Percentiles rank a stretch among this genome's conserved stretches.
These are phyloP conservation scores for Xylariaceae sp. DNA, from an alignment of 2,329 filamentous ascomycete species.

Conservation along the genomic window DNA sequence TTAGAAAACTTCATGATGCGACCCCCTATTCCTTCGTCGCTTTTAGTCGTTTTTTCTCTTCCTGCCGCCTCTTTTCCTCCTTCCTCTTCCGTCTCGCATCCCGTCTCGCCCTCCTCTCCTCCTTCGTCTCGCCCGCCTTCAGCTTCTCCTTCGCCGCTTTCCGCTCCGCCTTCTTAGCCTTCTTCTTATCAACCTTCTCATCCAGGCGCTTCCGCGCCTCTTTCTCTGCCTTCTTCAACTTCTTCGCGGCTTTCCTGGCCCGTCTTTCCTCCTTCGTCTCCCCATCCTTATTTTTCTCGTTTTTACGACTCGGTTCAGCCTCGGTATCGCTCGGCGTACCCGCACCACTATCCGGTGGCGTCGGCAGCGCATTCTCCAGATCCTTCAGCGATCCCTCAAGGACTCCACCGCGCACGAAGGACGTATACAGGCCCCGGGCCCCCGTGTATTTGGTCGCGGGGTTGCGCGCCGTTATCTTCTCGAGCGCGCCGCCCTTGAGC, in stretches of 20 bases:
- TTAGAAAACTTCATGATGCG: background rate
- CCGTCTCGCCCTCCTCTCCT: constrained; percentile 39
- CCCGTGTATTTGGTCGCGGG: constrained; percentile 52
- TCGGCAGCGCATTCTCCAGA: constrained; percentile 22
- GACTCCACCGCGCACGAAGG: constrained; percentile 77
- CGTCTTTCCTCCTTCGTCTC: constrained; percentile 25
- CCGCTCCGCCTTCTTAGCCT: constrained; percentile 42
- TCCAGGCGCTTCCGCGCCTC: constrained; percentile 27
- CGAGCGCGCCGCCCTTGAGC: constrained; percentile 44
- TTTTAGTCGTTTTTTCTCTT: constrained; percentile 15
- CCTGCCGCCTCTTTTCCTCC: constrained; percentile 29
- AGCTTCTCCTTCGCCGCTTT: constrained; percentile 32
- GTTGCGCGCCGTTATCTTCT: constrained; percentile 48
- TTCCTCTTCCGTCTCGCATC: constrained; percentile 40
- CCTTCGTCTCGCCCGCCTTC: constrained; percentile 41
- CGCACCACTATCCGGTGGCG: constrained; percentile 31
- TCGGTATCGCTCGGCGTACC: constrained; percentile 29
- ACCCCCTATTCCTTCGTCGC: background rate
- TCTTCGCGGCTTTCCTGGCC: constrained; percentile 31
- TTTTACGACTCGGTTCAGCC: constrained; percentile 27
- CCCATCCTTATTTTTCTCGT: constrained; percentile 22
- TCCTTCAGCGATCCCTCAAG: constrained; percentile 63
- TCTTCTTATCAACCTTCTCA: constrained; percentile 33
- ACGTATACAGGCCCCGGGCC: constrained; percentile 65
- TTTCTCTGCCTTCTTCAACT: constrained; percentile 28